Evolutionary conservation across 2,329 filamentous ascomycete genomes (phyloP).

Genomic region (Daldinia sp.): DNA sequence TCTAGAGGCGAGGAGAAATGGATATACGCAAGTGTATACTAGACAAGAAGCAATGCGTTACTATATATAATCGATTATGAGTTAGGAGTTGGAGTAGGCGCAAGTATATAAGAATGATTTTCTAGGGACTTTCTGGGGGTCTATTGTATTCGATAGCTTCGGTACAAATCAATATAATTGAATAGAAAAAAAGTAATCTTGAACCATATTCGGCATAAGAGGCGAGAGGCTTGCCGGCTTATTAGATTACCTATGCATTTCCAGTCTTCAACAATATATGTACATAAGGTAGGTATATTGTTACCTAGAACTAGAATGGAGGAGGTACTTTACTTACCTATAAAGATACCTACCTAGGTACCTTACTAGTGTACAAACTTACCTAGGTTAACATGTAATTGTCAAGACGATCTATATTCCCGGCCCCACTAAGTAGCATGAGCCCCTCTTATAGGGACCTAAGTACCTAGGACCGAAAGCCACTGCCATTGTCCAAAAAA

Average conservation of each 20-base stretch:
- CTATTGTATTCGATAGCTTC: background rate
- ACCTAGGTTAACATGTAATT: no score
- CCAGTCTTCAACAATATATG: no score
- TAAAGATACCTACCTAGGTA: background rate
- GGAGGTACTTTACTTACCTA: no score
- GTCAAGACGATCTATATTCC: no score
- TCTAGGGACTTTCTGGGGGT: background rate
- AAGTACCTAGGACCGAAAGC: background rate
- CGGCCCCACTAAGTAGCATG: background rate
- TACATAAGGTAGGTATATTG: no score
- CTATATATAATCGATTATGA: conserved; percentile 10
- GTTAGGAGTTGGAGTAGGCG: conserved; percentile 21
- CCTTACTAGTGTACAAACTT: no score
- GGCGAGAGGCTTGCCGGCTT: background rate
- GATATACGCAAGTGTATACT: conserved; percentile 9
- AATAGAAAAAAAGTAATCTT: background rate
- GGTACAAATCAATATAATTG: background rate
- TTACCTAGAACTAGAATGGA: no score
- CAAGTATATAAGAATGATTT: conserved; percentile 13
- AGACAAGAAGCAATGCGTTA: conserved; percentile 17
- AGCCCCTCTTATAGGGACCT: background rate
- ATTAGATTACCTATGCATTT: background rate
- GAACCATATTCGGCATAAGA: background rate
- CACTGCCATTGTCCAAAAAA: background rate
- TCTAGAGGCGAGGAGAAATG: conserved; percentile 6